Evolutionary conservation across 2,329 filamentous ascomycete genomes (phyloP), one percentile per base, ranked within the genome.

Genomic region (Lecanicillium sp.): DNA sequence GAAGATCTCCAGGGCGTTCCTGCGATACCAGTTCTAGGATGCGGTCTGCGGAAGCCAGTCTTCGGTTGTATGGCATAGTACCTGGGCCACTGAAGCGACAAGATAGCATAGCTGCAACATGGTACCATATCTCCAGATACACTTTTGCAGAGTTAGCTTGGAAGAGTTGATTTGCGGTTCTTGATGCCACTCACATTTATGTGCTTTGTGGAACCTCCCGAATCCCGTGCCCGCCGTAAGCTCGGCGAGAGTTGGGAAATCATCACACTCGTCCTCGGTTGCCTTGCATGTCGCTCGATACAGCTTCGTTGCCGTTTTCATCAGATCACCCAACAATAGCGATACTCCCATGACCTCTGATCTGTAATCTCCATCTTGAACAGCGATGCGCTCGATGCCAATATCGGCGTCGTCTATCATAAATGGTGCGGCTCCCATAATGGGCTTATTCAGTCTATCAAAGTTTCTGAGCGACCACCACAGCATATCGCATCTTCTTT

Each of bases 361-460:
- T 9, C 38, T 29, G 20, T 49, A 49, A 14, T 17, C 30, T 7
- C 35, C 31, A 4, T 28, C 9, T 2, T 22, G 29, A 1, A 35
- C 18, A 5, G 9, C 12, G 14, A 42, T 44, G 12, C 43, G 43
- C 2, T 40, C 31, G 5, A 49, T 35, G 1, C 38, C 44, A 2
- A 48, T 41, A 29, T 48, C 46, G n/a, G 46, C 41, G 19, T 49
- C 47, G 29, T 49, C 47, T 11, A 49, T 43, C 29, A 49, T 44
- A 35, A 49, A 49, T 12, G 47, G 47, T 2, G 40, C 41, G 3
- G 47, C 47, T 5, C 36, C 47, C 46, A 48, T 49, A 33, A 48
- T 37, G 3, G 47, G 47, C 33, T 49, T 49, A 32, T 49, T 49
- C 12, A 49, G 38, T 11, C 47, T 37, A 35, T 49, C 47, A 17